phyloP scores from a whole-genome alignment of 495 filamentous ascomycete species.

The Podospora comata region DNA sequence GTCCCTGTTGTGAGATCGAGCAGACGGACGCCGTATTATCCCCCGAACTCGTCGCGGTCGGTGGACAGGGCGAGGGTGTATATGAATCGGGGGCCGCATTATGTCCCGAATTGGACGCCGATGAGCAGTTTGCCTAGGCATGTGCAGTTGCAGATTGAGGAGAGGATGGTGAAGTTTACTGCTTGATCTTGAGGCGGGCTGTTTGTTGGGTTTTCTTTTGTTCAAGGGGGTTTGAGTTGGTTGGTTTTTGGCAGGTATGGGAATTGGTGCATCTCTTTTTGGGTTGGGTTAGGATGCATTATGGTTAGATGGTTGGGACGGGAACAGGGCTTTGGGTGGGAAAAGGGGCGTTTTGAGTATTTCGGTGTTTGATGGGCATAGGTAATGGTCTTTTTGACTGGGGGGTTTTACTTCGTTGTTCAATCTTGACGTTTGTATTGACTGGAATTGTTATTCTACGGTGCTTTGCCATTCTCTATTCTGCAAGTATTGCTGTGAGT shows the following conservation, averaged over 20 bases:
- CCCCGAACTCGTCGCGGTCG: conserved; percentile 26
- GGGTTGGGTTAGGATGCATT: neutral
- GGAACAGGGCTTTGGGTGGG: no score
- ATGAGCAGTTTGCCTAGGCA: conserved; percentile 22
- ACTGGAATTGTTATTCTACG: neutral
- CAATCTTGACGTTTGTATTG: neutral
- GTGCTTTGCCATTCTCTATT: neutral
- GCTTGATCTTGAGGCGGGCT: neutral
- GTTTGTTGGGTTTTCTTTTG: neutral
- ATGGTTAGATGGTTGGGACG: neutral
- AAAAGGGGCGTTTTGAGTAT: neutral
- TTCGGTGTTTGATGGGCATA: neutral
- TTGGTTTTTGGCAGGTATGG: neutral
- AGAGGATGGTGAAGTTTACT: conserved; percentile 19
- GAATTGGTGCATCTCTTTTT: neutral
- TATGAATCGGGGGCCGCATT: conserved; percentile 27
- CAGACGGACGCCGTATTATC: conserved; percentile 27
- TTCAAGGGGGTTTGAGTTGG: neutral
- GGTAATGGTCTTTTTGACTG: neutral
- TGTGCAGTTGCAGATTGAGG: conserved; percentile 23
- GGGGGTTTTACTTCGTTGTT: neutral
- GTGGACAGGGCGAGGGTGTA: conserved; percentile 21
- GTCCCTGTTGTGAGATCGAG: conserved; percentile 9
- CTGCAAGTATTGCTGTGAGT: no score
- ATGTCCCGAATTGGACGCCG: conserved; percentile 28